These are phyloP conservation scores for Eruca vesicaria DNA, from an alignment of 441 rosid species.

Conservation along the genomic window DNA sequence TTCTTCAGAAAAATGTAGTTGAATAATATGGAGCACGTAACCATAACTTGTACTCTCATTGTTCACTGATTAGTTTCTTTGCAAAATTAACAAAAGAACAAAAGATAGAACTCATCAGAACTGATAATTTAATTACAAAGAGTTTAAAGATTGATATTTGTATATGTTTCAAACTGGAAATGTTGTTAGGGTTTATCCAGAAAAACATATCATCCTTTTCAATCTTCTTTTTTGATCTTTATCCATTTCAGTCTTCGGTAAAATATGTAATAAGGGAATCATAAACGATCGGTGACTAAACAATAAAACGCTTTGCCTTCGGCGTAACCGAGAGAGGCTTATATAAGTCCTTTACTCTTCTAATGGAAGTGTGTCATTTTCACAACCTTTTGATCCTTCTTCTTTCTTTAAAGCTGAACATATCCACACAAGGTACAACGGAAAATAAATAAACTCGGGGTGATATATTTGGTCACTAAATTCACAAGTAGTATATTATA, in stretches of 20 bases:
- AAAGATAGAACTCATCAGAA: background rate
- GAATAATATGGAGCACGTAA: background rate
- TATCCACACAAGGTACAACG: background rate
- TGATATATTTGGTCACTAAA: background rate
- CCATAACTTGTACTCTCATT: background rate
- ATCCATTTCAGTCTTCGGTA: background rate
- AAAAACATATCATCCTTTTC: background rate
- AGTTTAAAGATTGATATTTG: background rate
- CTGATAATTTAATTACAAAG: background rate
- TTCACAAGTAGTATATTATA: background rate
- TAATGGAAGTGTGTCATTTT: conserved; percentile 30
- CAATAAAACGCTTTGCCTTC: background rate
- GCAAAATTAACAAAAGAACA: background rate
- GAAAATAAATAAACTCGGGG: background rate
- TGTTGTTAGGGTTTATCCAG: background rate
- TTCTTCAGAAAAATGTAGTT: background rate
- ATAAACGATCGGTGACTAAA: background rate
- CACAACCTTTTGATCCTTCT: conserved; percentile 25
- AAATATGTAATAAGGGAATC: background rate
- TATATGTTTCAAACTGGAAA: background rate
- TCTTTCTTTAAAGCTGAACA: conserved; percentile 12
- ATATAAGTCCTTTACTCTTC: conserved; percentile 4
- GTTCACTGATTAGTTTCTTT: background rate
- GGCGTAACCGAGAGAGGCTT: background rate
- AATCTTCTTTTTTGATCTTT: background rate